Conservation (phyloP, 2,329 filamentous ascomycete genomes). For the Ophiostoma sp. region DNA sequence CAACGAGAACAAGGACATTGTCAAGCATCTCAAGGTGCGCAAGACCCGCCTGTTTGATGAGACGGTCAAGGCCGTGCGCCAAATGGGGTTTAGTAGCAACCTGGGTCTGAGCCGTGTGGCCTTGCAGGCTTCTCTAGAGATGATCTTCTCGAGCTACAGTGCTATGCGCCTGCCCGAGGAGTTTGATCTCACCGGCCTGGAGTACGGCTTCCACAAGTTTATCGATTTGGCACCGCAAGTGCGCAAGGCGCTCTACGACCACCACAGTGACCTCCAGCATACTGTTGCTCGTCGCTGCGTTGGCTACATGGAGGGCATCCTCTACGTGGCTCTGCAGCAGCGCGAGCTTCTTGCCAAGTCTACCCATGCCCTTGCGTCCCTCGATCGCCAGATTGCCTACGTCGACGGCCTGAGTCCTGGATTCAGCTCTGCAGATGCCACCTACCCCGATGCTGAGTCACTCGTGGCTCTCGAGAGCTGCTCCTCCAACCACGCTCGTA, state of each 20-base stretch:
- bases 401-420: conserved; percentile 19
- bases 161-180: conserved; percentile 32
- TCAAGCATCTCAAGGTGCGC: conserved; percentile 84
- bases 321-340: conserved; percentile 61
- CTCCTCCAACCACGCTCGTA: conserved; percentile 30
- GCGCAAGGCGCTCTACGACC: conserved; percentile 61
- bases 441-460: background rate
- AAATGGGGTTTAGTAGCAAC: conserved; percentile 87
- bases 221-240: conserved; percentile 66
- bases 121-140: conserved; percentile 64
- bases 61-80: conserved; percentile 71
- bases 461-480: conserved; percentile 17
- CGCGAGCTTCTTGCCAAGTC: conserved; percentile 43
- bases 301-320: conserved; percentile 79
- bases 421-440: background rate
- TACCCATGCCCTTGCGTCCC: background rate
- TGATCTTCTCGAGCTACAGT: conserved; percentile 58
- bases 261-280: conserved; percentile 77
- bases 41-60: conserved; percentile 90
- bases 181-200: conserved; percentile 40
- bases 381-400: conserved; percentile 23
- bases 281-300: conserved; percentile 74
- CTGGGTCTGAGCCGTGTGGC: conserved; percentile 66
- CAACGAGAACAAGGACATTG: conserved; percentile 75
- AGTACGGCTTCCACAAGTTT: conserved; percentile 74